phyloP scores from a whole-genome alignment of 2,329 filamentous ascomycete genomes.

The Didymella pomorum region DNA sequence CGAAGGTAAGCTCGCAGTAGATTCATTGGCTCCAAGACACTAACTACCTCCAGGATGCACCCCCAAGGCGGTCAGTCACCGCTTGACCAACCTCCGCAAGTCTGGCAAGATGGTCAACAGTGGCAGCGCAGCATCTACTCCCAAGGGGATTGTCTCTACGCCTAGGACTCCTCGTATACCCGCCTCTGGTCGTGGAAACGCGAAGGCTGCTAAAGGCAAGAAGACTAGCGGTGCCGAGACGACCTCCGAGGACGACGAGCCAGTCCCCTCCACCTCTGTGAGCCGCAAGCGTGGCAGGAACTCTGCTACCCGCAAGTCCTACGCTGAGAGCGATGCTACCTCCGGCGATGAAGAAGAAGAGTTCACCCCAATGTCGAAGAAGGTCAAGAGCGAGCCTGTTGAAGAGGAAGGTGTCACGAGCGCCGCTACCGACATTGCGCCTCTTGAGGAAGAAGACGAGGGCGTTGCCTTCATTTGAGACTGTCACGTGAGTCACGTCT shows the following conservation, averaged over 20 bases:
- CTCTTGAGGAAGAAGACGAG: constrained; percentile 1
- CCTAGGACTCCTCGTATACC: neutral
- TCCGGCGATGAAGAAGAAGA: constrained; percentile 5
- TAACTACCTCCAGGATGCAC: constrained; percentile 31
- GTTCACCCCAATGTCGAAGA: constrained; percentile 1
- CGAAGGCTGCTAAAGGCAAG: neutral
- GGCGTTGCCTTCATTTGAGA: constrained; percentile 1
- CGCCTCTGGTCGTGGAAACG: neutral
- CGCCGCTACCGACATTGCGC: neutral
- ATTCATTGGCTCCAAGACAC: neutral
- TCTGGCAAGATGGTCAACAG: constrained; percentile 4
- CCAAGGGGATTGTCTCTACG: neutral
- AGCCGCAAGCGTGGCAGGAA: constrained; percentile 1
- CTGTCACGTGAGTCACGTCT: neutral
- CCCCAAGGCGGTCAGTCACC: constrained; percentile 36
- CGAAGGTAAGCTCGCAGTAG: neutral
- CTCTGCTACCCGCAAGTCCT: neutral
- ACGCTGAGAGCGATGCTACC: constrained; percentile 6
- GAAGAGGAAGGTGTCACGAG: neutral
- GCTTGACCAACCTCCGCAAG: constrained; percentile 32
- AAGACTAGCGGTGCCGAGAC: neutral
- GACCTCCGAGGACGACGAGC: neutral
- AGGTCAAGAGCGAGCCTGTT: constrained; percentile 5
- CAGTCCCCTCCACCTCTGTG: neutral
- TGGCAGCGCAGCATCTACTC: neutral